Percentiles rank a stretch among this genome's conserved stretches.
phyloP scores from a whole-genome alignment of 2,329 filamentous ascomycete genomes.

The Trichocomaceae sp. region DNA sequence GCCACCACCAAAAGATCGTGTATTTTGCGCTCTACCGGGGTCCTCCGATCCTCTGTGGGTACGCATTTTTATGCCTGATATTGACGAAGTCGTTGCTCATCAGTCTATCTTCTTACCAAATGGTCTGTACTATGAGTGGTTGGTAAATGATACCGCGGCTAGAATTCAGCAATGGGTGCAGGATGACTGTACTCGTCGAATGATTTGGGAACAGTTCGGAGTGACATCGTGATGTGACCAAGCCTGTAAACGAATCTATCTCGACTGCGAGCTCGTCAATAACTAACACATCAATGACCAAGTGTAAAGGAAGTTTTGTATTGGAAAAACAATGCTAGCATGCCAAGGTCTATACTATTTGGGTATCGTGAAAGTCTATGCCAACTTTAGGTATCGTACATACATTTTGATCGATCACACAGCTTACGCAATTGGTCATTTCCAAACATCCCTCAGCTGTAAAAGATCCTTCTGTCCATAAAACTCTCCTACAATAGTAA shows the following conservation, averaged over 20 bases:
- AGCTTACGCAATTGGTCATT: slow-evolving; percentile 12
- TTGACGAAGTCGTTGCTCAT: slow-evolving; percentile 81
- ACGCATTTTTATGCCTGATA: slow-evolving; percentile 69
- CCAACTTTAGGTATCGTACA: background rate
- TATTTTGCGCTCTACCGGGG: slow-evolving; percentile 67
- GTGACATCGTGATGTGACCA: background rate
- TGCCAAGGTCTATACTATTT: background rate
- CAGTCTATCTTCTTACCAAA: slow-evolving; percentile 68
- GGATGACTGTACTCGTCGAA: slow-evolving; percentile 15
- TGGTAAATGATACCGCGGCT: slow-evolving; percentile 69
- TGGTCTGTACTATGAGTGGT: slow-evolving; percentile 63
- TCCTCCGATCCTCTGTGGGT: slow-evolving; percentile 63
- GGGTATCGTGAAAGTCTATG: background rate
- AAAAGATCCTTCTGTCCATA: slow-evolving; percentile 86
- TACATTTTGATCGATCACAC: background rate
- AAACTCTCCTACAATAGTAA: slow-evolving; percentile 78
- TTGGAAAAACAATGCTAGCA: background rate
- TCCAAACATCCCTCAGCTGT: slow-evolving; percentile 59
- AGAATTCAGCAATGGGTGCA: slow-evolving; percentile 62
- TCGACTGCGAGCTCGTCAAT: background rate
- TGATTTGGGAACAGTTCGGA: slow-evolving; percentile 11
- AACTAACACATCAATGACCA: background rate
- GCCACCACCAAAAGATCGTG: slow-evolving; percentile 51
- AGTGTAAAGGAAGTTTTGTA: background rate
- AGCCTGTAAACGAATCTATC: background rate